phyloP scores from a whole-genome alignment of 179 eudicot species.

The Vitellaria paradoxa region DNA sequence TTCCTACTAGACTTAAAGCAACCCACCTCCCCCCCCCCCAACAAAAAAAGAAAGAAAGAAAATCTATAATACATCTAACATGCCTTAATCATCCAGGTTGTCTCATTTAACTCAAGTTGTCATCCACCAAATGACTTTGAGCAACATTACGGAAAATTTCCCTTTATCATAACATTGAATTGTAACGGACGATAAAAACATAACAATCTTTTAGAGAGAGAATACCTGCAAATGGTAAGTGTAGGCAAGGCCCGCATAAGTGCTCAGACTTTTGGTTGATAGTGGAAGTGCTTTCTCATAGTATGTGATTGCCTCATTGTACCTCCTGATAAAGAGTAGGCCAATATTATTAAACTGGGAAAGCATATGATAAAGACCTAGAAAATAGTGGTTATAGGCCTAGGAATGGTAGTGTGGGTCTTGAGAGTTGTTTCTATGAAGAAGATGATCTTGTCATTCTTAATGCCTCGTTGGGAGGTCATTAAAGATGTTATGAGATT shows the following conservation, averaged over 20 bases:
- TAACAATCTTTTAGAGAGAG: neutral
- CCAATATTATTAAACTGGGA: neutral
- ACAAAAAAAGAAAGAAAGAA: too few species aligned
- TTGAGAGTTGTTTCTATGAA: too few species aligned
- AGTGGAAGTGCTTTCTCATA: constrained; percentile 92
- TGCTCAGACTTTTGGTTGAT: constrained; percentile 87
- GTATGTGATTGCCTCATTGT: constrained; percentile 69
- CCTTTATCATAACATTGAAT: constrained; percentile 22
- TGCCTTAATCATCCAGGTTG: neutral
- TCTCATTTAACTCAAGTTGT: neutral
- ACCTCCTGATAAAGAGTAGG: constrained; percentile 50
- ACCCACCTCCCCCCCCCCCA: too few species aligned
- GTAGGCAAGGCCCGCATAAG: constrained; percentile 96
- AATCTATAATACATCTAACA: neutral
- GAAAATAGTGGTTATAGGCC: too few species aligned
- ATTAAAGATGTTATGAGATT: too few species aligned
- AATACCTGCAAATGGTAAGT: constrained; percentile 92
- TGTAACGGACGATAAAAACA: neutral
- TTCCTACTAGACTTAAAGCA: too few species aligned
- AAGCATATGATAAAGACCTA: neutral
- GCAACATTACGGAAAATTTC: constrained; percentile 11
- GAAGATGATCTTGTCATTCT: too few species aligned
- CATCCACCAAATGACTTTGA: neutral
- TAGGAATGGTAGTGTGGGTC: too few species aligned
- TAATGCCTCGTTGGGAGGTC: too few species aligned